Evolutionary conservation across 306 rosid genomes (phyloP).

Genomic region (Castanospermum australe): DNA sequence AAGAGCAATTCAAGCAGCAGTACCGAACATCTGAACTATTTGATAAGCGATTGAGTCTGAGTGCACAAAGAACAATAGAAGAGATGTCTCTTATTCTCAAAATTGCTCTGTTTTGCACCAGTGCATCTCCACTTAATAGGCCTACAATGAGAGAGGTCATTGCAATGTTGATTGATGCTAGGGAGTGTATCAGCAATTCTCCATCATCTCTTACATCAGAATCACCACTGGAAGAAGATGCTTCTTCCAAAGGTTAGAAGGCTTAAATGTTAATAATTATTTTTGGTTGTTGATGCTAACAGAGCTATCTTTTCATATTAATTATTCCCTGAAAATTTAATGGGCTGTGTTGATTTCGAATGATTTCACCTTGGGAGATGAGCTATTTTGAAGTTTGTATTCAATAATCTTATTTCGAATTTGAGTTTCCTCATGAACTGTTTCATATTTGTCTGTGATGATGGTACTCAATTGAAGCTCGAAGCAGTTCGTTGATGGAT

Average conservation of each 20-base stretch:
- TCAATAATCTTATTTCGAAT: background rate
- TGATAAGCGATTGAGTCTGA: conserved; percentile 59
- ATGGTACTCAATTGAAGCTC: too few relatives aligned
- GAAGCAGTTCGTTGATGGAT: background rate
- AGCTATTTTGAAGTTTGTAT: background rate
- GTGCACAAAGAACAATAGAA: conserved; percentile 42
- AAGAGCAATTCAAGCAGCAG: conserved; percentile 47
- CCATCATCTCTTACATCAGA: conserved; percentile 69
- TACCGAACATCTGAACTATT: conserved; percentile 49
- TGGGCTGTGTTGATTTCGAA: background rate
- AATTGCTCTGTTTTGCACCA: conserved; percentile 77
- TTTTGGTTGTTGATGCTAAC: background rate
- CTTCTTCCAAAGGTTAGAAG: conserved; percentile 61
- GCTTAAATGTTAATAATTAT: background rate
- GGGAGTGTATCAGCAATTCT: conserved; percentile 48
- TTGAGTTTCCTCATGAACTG: background rate
- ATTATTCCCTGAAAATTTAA: background rate
- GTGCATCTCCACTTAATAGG: conserved; percentile 67
- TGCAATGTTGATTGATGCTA: conserved; percentile 73
- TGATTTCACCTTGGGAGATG: background rate
- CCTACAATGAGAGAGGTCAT: conserved; percentile 89
- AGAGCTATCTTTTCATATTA: background rate
- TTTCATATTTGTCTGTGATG: background rate
- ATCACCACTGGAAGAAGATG: conserved; percentile 51
- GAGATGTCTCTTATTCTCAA: conserved; percentile 78